These are phyloP conservation scores for Vaccinium myrtillus DNA, from an alignment of 148 eudicot genomes.

Conservation along the genomic window DNA sequence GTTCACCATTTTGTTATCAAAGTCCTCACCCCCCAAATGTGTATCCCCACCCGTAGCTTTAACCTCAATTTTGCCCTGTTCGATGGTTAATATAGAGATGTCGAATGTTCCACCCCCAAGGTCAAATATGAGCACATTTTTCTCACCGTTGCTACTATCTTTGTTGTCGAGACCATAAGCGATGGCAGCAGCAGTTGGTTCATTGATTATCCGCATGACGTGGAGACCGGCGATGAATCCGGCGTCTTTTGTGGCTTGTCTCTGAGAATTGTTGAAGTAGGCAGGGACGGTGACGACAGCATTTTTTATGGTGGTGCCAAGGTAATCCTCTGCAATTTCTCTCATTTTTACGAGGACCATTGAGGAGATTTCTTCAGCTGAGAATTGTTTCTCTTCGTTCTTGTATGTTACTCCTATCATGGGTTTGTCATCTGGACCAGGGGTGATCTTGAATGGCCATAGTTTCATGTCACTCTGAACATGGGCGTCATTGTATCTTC, in stretches of 20 bases:
- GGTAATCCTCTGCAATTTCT: neutral
- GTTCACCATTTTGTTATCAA: neutral
- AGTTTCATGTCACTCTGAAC: neutral
- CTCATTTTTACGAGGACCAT: slow-evolving; percentile 1
- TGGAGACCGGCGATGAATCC: too few relatives aligned
- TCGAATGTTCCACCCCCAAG: too few relatives aligned
- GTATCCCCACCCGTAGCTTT: neutral
- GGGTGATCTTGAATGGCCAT: neutral
- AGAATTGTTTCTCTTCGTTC: neutral
- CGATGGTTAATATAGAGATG: too few relatives aligned
- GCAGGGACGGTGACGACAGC: neutral
- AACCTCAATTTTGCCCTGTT: neutral
- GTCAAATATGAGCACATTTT: too few relatives aligned
- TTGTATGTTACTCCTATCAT: neutral
- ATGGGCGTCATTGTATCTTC: neutral
- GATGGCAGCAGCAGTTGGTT: too few relatives aligned
- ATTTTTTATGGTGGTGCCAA: neutral
- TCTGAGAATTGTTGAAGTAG: too few relatives aligned
- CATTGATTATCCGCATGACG: too few relatives aligned
- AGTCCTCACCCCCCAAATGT: neutral
- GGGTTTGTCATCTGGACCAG: neutral
- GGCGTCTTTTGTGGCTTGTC: too few relatives aligned
- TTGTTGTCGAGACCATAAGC: too few relatives aligned
- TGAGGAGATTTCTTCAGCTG: slow-evolving; percentile 6
- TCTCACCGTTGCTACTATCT: too few relatives aligned